Percentiles rank a stretch among this genome's conserved stretches.
Evolutionary conservation across 768 basidiomycete genomes (phyloP).

Genomic region (Psilocybe subaeruginosa): DNA sequence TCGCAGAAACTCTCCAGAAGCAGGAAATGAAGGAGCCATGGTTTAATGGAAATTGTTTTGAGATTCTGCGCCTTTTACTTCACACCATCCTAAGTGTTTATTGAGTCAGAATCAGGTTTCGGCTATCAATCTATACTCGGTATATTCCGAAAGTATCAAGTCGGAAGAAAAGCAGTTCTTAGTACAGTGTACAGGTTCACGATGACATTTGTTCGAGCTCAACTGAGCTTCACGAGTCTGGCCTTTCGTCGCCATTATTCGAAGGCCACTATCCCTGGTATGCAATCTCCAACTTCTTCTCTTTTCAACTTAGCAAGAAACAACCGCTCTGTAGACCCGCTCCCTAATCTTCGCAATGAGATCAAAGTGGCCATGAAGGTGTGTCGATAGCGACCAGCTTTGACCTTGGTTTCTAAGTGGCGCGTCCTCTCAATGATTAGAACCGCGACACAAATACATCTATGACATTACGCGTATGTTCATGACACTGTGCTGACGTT

Average conservation of each 20-base stretch:
- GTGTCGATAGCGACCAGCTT: conserved; percentile 2
- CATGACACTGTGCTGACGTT: neutral
- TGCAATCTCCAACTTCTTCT: neutral
- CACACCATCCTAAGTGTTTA: no score
- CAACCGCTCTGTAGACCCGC: conserved; percentile 43
- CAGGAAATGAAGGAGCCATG: conserved; percentile 39
- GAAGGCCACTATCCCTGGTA: neutral
- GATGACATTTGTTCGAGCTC: neutral
- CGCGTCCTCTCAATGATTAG: conserved; percentile 33
- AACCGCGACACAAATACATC: conserved; percentile 58
- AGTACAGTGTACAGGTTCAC: neutral
- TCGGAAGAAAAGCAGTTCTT: no score
- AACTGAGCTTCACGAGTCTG: neutral
- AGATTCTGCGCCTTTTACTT: neutral
- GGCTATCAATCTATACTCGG: no score
- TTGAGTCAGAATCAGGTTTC: no score
- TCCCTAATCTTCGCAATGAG: conserved; percentile 50
- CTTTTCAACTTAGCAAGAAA: neutral
- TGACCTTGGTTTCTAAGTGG: neutral
- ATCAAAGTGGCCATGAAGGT: conserved; percentile 77
- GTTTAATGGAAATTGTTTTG: neutral
- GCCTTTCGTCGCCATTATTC: neutral
- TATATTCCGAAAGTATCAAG: neutral
- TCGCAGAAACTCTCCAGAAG: conserved; percentile 48
- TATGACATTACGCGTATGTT: conserved; percentile 58